phyloP scores from a whole-genome alignment of 805 yeast species.

The Yarrowia osloensis region DNA sequence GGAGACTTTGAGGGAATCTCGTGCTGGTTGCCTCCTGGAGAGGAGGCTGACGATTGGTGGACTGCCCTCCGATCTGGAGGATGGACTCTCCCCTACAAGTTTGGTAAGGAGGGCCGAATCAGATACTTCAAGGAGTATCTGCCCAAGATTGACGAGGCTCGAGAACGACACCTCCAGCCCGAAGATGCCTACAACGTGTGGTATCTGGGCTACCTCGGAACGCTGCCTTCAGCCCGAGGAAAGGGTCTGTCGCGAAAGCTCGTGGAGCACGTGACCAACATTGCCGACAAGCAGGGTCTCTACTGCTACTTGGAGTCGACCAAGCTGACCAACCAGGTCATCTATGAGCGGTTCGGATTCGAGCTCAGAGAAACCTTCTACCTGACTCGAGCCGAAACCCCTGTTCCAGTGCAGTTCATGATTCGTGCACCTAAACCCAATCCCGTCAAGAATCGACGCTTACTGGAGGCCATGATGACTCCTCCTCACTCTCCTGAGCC shows the following conservation, averaged over 20 bases:
- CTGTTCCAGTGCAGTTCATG: conserved; percentile 35
- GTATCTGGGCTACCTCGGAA: conserved; percentile 62
- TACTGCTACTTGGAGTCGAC: conserved; percentile 58
- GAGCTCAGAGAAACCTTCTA: conserved; percentile 30
- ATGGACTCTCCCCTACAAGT: conserved; percentile 46
- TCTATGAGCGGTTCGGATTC: conserved; percentile 58
- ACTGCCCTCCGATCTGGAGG: conserved; percentile 36
- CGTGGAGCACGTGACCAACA: conserved; percentile 52
- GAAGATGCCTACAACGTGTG: conserved; percentile 47
- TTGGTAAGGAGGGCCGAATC: conserved; percentile 49
- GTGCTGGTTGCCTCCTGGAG: conserved; percentile 41
- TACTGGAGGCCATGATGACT: conserved; percentile 28
- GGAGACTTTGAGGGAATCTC: conserved; percentile 52
- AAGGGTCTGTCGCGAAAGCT: conserved; percentile 58
- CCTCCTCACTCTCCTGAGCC: conserved; percentile 30
- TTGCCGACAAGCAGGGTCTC: conserved; percentile 43
- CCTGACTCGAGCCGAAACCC: conserved; percentile 31
- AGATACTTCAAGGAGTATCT: conserved; percentile 55
- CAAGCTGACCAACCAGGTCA: conserved; percentile 53
- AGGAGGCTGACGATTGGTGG: conserved; percentile 36
- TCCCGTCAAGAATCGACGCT: conserved; percentile 28
- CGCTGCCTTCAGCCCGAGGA: conserved; percentile 60
- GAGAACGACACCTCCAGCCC: conserved; percentile 48
- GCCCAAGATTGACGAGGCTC: conserved; percentile 49
- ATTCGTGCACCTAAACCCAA: conserved; percentile 37